Conservation (phyloP, 139 green algal species). For the Pseudopediastrum boryanum region DNA sequence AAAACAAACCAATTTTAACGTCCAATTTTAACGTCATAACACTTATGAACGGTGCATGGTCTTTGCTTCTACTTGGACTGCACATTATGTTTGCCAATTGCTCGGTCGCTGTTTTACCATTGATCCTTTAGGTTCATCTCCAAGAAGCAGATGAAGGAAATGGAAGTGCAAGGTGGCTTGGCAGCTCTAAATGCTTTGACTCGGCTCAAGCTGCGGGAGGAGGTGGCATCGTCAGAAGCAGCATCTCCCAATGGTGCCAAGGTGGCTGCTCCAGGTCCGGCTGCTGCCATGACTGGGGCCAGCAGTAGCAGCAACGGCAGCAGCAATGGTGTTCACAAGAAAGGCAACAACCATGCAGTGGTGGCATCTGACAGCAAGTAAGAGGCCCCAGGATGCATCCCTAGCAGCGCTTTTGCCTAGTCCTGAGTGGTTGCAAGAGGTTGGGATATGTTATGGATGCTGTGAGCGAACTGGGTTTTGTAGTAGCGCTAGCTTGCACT, state of each 20-base stretch:
- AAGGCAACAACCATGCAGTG: too few relatives aligned
- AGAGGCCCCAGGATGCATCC: too few relatives aligned
- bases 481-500: too few relatives aligned
- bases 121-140: conserved; percentile 51
- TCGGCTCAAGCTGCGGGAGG: conserved; percentile 29
- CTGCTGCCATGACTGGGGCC: too few relatives aligned
- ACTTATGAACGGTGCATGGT: background rate
- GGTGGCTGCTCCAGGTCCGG: too few relatives aligned
- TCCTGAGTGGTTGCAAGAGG: too few relatives aligned
- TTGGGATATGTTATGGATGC: too few relatives aligned
- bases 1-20: background rate
- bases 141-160: conserved; percentile 41
- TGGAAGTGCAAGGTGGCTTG: conserved; percentile 55
- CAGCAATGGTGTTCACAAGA: too few relatives aligned
- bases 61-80: background rate
- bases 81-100: background rate
- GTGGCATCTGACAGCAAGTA: too few relatives aligned
- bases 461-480: too few relatives aligned
- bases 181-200: conserved; percentile 58
- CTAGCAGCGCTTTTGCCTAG: too few relatives aligned
- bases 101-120: background rate
- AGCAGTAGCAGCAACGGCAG: conserved; percentile 23
- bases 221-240: background rate
- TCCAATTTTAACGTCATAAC: background rate
- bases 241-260: background rate